Evolutionary conservation across 169 alveolate species (phyloP).

Genomic region (Plasmodium chabaudi): DNA sequence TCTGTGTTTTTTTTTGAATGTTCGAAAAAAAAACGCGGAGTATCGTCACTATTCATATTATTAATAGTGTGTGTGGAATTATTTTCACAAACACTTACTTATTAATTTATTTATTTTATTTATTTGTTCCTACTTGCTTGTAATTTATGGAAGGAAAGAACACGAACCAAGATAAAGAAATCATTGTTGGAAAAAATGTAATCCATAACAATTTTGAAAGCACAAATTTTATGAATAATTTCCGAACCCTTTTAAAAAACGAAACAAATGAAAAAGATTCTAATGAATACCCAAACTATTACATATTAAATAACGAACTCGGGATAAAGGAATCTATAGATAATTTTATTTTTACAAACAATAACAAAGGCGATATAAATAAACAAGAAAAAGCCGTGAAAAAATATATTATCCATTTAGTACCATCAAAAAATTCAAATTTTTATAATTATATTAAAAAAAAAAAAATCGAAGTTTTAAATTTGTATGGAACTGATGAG

Average conservation of each 20-base stretch:
- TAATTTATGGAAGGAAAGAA: conserved; percentile 13
- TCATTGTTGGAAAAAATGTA: conserved; percentile 40
- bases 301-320: not conserved
- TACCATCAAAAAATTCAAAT: conserved; percentile 51
- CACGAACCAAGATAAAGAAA: conserved; percentile 34
- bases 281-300: not conserved
- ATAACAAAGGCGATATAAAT: not conserved
- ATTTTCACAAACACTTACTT: too few relatives aligned
- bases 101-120: not conserved
- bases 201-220: conserved; percentile 42
- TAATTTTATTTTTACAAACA: not conserved
- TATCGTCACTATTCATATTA: too few relatives aligned
- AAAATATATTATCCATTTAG: conserved; percentile 56
- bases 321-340: not conserved
- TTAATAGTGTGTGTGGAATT: too few relatives aligned
- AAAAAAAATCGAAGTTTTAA: conserved; percentile 50
- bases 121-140: not conserved
- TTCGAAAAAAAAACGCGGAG: too few relatives aligned
- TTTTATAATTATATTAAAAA: conserved; percentile 39
- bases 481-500: conserved; percentile 43
- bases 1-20: too few relatives aligned
- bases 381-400: not conserved
- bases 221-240: conserved; percentile 31
- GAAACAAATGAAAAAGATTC: not conserved
- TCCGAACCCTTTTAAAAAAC: not conserved